Evolutionary conservation across 164 flowering plant genomes (phyloP).

Genomic region (Macadamia integrifolia): DNA sequence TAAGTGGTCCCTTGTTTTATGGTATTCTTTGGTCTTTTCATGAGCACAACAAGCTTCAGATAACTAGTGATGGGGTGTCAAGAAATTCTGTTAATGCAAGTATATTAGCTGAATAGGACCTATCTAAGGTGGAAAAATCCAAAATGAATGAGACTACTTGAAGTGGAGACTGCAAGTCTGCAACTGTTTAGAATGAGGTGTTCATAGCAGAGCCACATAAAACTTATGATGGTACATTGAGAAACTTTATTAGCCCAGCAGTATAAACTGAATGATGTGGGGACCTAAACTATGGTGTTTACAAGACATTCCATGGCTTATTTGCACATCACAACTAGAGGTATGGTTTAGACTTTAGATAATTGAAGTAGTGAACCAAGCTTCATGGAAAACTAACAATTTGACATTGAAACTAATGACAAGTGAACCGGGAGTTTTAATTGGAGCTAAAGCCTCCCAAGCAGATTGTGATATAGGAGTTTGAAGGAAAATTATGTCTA

Average conservation of each 20-base stretch:
- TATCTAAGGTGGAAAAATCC: background rate
- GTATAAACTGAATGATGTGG: background rate
- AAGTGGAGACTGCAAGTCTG: too few species aligned
- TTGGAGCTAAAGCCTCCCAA: too few species aligned
- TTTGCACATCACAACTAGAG: background rate
- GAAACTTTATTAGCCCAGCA: too few species aligned
- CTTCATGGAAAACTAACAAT: background rate
- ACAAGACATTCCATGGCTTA: background rate
- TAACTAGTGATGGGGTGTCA: background rate
- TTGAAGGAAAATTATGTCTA: too few species aligned
- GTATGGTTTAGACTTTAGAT: background rate
- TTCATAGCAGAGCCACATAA: too few species aligned
- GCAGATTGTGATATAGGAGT: too few species aligned
- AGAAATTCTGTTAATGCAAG: background rate
- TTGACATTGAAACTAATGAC: too few species aligned
- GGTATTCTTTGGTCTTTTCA: background rate
- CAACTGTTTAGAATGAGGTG: too few species aligned
- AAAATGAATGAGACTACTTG: too few species aligned
- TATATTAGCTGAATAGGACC: background rate
- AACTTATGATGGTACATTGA: too few species aligned
- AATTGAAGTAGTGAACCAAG: background rate
- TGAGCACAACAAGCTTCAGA: background rate
- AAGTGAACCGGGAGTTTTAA: too few species aligned
- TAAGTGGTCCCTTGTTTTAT: slow-evolving; percentile 26
- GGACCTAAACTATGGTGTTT: background rate